Conservation (phyloP, 2,329 filamentous ascomycete genomes). For the Paracamarosporium sp. region DNA sequence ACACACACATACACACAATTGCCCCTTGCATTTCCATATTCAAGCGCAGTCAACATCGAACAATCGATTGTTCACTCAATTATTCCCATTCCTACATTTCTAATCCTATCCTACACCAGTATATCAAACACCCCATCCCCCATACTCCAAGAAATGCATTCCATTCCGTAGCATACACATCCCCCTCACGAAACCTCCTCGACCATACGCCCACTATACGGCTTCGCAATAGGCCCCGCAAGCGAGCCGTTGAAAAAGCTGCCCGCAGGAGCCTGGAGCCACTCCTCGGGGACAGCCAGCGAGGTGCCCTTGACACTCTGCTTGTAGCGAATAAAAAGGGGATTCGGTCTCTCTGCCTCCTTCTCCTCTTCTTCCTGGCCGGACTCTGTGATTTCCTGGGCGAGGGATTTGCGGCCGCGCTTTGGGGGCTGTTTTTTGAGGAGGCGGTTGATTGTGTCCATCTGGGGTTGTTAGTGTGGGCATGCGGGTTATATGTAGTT, state of each 20-base stretch:
- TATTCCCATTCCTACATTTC: no score
- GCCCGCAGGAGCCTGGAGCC: constrained; percentile 69
- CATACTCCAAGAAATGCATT: neutral
- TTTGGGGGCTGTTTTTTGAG: constrained; percentile 86
- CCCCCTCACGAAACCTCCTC: constrained; percentile 41
- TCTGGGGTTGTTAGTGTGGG: constrained; percentile 56
- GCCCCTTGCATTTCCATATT: no score
- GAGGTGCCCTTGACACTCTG: constrained; percentile 67
- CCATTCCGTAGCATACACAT: neutral
- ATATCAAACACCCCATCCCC: neutral
- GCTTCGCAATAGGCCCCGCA: constrained; percentile 28
- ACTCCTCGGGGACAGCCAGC: constrained; percentile 71
- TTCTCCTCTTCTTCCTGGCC: constrained; percentile 55
- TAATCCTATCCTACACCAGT: no score
- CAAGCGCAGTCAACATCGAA: no score
- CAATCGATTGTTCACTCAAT: no score
- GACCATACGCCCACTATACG: constrained; percentile 44
- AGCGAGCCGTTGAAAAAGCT: constrained; percentile 57
- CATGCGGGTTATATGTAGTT: no score
- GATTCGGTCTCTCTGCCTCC: constrained; percentile 59
- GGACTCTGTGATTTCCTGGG: constrained; percentile 54
- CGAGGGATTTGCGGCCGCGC: constrained; percentile 56
- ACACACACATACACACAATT: no score
- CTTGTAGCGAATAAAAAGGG: constrained; percentile 73
- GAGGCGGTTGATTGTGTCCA: constrained; percentile 90